Conservation (phyloP, 345 rosid genomes). For the Ailanthus altissimus region DNA sequence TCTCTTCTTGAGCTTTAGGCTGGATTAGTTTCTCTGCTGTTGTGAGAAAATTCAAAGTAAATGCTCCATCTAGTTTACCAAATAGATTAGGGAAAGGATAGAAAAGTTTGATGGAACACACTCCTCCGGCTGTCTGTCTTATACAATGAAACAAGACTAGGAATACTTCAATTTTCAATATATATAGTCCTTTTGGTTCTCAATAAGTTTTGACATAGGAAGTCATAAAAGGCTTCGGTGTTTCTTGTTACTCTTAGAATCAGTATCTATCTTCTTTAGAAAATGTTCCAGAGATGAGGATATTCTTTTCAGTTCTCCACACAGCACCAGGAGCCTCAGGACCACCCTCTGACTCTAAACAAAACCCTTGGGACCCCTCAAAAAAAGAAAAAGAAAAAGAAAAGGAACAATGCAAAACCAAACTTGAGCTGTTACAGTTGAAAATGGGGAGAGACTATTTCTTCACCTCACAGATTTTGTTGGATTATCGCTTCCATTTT, state of each 20-base stretch:
- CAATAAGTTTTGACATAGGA: constrained; percentile 5
- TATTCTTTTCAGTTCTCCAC: neutral
- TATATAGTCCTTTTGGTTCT: neutral
- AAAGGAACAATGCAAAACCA: constrained; percentile 16
- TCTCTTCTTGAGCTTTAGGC: neutral
- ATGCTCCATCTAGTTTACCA: constrained; percentile 3
- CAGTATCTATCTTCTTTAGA: neutral
- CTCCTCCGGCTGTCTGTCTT: neutral
- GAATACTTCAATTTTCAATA: neutral
- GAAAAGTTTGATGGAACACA: neutral
- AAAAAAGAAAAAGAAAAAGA: neutral
- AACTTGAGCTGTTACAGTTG: neutral
- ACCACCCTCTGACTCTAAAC: neutral
- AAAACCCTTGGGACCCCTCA: neutral
- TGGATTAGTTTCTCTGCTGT: neutral
- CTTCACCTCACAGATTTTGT: neutral
- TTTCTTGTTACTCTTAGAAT: neutral
- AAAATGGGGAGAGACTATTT: neutral
- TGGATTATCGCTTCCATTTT: neutral
- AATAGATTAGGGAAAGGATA: neutral
- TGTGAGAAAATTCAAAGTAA: neutral
- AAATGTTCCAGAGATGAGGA: neutral
- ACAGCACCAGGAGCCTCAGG: neutral
- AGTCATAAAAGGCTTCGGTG: neutral
- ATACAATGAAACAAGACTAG: neutral